Percentiles rank a stretch among this genome's conserved stretches.
phyloP scores from a whole-genome alignment of 192 early-diverging fungal species.

The Coemansia sp. region DNA sequence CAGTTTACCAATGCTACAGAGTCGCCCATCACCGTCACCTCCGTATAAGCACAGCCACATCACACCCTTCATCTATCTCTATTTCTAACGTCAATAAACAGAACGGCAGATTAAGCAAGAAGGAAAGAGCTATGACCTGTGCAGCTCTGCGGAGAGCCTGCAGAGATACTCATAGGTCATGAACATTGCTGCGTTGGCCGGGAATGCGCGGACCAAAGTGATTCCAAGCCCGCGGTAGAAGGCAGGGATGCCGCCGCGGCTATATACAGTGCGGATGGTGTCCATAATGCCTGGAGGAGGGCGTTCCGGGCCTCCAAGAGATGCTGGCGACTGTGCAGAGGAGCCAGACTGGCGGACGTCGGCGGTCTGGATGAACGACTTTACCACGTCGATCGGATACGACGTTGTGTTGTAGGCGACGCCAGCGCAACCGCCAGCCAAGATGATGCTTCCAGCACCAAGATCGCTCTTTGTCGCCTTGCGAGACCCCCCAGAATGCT shows the following conservation, averaged over 20 bases:
- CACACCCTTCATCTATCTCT: constrained; percentile 7
- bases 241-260: constrained; percentile 72
- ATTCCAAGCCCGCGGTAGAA: constrained; percentile 96
- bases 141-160: constrained; percentile 28
- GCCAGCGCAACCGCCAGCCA: constrained; percentile 87
- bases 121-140: neutral
- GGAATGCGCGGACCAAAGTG: constrained; percentile 83
- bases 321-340: neutral
- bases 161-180: constrained; percentile 83
- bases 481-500: neutral
- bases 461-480: constrained; percentile 69
- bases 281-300: constrained; percentile 60
- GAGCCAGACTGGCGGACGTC: constrained; percentile 40
- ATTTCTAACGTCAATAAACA: constrained; percentile 10
- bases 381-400: constrained; percentile 94
- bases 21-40: constrained; percentile 26
- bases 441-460: constrained; percentile 69
- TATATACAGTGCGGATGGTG: constrained; percentile 70
- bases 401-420: constrained; percentile 84
- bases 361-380: constrained; percentile 90
- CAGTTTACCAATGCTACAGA: constrained; percentile 35
- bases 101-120: neutral
- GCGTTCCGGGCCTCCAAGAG: neutral
- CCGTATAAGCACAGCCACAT: neutral
- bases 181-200: constrained; percentile 95